These are phyloP conservation scores for Hymenoscyphus occultus DNA, from an alignment of 2,329 filamentous ascomycete species.

Conservation along the genomic window DNA sequence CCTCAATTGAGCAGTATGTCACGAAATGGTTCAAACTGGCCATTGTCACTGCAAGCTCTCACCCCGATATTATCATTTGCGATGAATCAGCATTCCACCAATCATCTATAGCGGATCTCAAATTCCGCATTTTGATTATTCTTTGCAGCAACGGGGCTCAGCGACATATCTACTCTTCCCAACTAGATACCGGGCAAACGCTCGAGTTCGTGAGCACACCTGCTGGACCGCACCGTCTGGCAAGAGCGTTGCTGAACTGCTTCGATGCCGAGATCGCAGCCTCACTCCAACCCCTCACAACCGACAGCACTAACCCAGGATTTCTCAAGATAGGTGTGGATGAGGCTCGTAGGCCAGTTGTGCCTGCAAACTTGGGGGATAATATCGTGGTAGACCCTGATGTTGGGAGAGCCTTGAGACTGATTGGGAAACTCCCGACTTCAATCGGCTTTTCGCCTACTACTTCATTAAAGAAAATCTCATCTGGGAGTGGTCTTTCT, in stretches of 20 bases:
- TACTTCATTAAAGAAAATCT: constrained; percentile 10
- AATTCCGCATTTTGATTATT: constrained; percentile 20
- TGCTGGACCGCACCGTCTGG: constrained; percentile 28
- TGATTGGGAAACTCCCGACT: constrained; percentile 25
- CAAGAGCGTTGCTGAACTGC: constrained; percentile 28
- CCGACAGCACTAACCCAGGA: background rate
- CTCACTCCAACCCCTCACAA: background rate
- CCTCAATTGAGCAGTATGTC: constrained; percentile 25
- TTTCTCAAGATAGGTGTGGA: background rate
- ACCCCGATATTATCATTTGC: constrained; percentile 24
- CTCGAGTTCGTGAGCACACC: constrained; percentile 30
- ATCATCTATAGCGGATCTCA: constrained; percentile 12
- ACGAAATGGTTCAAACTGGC: constrained; percentile 25
- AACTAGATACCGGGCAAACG: constrained; percentile 17
- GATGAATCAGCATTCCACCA: constrained; percentile 24
- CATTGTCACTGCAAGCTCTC: constrained; percentile 10
- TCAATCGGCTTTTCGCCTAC: constrained; percentile 27
- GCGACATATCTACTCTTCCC: constrained; percentile 21
- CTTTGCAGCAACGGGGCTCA: constrained; percentile 24
- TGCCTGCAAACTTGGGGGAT: background rate
- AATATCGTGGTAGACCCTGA: background rate
- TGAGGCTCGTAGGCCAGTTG: background rate
- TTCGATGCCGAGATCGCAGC: constrained; percentile 21
- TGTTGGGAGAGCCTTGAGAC: constrained; percentile 14
- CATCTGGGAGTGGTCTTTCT: background rate